Evolutionary conservation across 306 rosid genomes (phyloP), one percentile per base, ranked within the genome.

Genomic region (Cicer cuneatum): DNA sequence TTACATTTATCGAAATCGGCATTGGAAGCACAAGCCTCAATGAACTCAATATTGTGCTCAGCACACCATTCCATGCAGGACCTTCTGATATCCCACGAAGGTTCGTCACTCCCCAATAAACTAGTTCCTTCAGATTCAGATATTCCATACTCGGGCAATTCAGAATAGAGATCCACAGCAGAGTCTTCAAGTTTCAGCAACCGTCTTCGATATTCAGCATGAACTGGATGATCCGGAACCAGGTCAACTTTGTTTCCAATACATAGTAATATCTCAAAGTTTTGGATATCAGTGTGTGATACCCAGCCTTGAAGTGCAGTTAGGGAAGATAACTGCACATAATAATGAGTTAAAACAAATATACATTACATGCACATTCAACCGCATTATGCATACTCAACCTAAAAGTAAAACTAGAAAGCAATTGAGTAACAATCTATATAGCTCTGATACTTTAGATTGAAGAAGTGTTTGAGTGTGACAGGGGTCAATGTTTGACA

Each of bases 181-280:
- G 85, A 81, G 64, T 87, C 87, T 67, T 83, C 89, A 39, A 71
- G 81, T 82, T 84, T 91, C 71, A 57, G 80, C 66, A 86, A 81
- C 39, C 61, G 87, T 77, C 86, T 91, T 82, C 91, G 84, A 78
- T 89, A 91, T 76, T 89, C 93, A 39, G 77, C 79, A 89, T 91
- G 98, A 72, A 83, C 89, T 14, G 93, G 96, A 81, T 93, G 97
- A 38, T 86, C 93, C 0, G 87, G 86, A 75, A 93, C 61, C 77
- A 88, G 87, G 81, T 93, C 97, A 56, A 88, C 97, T 81, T 93
- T 93, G 77, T 91, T 93, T 68, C 98, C 98, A 78, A 93, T 82
- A 81, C 97, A 93, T 77, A 93, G 74, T 59, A 88, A 74, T 75
- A 91, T 87, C 83, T 93, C 92, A 46, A 91, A 88, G 43, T 85